Percentiles rank a stretch among this genome's conserved stretches.
Conservation (phyloP, 2,329 filamentous ascomycete genomes). For the Hansfordia pulvinata region DNA sequence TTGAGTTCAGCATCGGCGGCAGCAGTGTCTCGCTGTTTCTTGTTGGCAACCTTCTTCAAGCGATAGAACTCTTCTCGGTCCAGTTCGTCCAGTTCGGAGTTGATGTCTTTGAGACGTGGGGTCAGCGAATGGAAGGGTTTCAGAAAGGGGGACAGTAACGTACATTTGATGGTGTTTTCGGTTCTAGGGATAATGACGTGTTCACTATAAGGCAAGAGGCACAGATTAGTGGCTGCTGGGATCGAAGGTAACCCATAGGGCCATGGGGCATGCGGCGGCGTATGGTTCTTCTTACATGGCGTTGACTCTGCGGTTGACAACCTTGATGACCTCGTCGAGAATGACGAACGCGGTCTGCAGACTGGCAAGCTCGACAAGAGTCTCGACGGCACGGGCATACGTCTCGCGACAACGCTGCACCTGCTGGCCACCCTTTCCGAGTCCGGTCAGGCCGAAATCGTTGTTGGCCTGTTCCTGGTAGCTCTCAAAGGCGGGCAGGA, state of each 20-base stretch:
- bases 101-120: constrained; percentile 55
- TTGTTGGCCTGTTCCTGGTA: constrained; percentile 80
- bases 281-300: constrained; percentile 54
- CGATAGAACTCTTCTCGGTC: constrained; percentile 97
- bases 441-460: constrained; percentile 88
- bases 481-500: constrained; percentile 87
- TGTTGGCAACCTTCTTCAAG: constrained; percentile 84
- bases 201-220: constrained; percentile 41
- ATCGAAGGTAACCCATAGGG: too few species aligned
- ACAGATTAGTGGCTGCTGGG: constrained; percentile 11
- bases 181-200: constrained; percentile 96
- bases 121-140: constrained; percentile 1
- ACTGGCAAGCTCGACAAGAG: constrained; percentile 86
- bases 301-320: constrained; percentile 95
- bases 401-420: constrained; percentile 92
- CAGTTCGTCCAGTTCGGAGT: constrained; percentile 92
- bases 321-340: constrained; percentile 96
- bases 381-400: constrained; percentile 90
- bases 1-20: constrained; percentile 63
- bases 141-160: constrained; percentile 9
- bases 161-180: constrained; percentile 98
- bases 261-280: too few species aligned
- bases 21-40: constrained; percentile 68
- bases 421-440: constrained; percentile 95
- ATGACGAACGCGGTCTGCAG: constrained; percentile 97